phyloP scores from a whole-genome alignment of 2,329 filamentous ascomycete genomes.

The Clonostachys sp. region DNA sequence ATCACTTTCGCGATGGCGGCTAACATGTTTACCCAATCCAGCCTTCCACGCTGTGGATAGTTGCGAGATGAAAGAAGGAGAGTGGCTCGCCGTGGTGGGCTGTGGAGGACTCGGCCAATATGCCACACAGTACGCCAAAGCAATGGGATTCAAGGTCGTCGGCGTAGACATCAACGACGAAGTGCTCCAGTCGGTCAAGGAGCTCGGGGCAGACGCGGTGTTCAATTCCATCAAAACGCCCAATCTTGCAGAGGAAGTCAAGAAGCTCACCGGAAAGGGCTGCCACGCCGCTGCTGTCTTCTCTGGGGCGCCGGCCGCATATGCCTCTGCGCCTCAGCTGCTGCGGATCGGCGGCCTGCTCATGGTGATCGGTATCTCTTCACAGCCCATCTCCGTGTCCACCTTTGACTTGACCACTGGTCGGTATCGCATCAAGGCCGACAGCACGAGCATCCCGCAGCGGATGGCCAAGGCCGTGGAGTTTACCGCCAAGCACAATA shows the following conservation, averaged over 20 bases:
- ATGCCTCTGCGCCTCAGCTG: constrained; percentile 19
- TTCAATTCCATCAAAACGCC: constrained; percentile 33
- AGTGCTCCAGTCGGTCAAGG: constrained; percentile 28
- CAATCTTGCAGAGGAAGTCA: constrained; percentile 28
- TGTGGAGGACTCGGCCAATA: constrained; percentile 39
- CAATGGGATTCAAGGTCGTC: constrained; percentile 34
- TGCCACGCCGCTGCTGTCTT: constrained; percentile 34
- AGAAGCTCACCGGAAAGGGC: constrained; percentile 32
- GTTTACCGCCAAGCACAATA: constrained; percentile 33
- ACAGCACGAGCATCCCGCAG: constrained; percentile 33
- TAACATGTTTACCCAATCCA: background rate
- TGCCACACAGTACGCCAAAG: constrained; percentile 38
- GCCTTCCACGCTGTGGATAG: constrained; percentile 30
- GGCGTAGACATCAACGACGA: constrained; percentile 37
- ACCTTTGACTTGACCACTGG: constrained; percentile 32
- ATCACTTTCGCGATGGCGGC: background rate
- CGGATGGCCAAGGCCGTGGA: constrained; percentile 35
- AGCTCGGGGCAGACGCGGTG: constrained; percentile 31
- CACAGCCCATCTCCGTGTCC: constrained; percentile 24
- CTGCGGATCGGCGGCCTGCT: constrained; percentile 29
- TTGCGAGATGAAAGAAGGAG: constrained; percentile 23
- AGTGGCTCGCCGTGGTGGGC: constrained; percentile 36
- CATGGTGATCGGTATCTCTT: constrained; percentile 35
- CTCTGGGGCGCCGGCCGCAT: constrained; percentile 16
- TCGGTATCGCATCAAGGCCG: constrained; percentile 30